phyloP scores from a whole-genome alignment of 1,139 yeast species.

The Nadsonia commutata region DNA sequence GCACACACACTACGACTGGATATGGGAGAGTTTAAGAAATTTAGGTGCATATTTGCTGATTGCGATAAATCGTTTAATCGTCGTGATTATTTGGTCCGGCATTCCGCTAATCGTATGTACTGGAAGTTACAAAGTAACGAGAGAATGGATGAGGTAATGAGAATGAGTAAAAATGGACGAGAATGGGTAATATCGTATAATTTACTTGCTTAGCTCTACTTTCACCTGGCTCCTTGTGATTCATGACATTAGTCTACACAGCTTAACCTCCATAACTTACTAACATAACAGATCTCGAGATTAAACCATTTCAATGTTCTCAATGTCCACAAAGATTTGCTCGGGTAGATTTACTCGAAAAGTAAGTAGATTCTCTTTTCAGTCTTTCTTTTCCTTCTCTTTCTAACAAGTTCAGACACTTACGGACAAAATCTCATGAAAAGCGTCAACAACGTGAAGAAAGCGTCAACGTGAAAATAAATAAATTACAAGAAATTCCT shows the following conservation, averaged over 20 bases:
- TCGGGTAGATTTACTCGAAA: constrained; percentile 18
- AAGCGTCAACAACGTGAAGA: constrained; percentile 15
- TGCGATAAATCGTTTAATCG: constrained; percentile 24
- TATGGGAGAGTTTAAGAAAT: constrained; percentile 9
- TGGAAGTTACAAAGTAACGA: neutral
- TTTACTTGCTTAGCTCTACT: too few species aligned
- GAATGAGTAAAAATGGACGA: too few species aligned
- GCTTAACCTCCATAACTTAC: neutral
- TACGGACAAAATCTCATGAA: constrained; percentile 18
- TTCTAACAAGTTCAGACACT: constrained; percentile 10
- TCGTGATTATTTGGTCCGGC: constrained; percentile 24
- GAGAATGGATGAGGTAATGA: too few species aligned
- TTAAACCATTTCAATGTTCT: constrained; percentile 17
- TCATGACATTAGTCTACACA: neutral
- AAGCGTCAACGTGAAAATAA: too few species aligned
- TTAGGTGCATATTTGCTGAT: constrained; percentile 17
- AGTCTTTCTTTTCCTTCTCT: neutral
- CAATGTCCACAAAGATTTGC: constrained; percentile 18
- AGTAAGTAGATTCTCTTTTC: constrained; percentile 8
- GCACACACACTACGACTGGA: neutral
- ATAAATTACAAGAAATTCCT: too few species aligned
- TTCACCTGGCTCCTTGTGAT: too few species aligned
- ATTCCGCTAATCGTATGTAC: constrained; percentile 21
- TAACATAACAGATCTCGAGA: constrained; percentile 13
- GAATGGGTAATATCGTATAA: too few species aligned